Conservation (phyloP, 2,329 filamentous ascomycete species). For the Aureobasidium sp. region DNA sequence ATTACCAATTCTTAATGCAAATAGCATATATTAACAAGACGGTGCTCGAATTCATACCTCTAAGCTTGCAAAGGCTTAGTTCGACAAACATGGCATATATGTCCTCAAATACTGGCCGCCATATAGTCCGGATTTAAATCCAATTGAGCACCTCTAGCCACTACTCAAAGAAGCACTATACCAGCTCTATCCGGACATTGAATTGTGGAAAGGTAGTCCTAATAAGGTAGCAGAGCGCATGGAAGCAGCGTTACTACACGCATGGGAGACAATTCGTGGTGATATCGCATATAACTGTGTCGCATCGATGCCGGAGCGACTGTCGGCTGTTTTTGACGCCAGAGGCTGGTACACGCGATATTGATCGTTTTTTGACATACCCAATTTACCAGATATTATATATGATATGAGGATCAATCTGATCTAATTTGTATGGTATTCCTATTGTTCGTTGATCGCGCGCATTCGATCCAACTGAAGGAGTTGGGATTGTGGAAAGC, state of each 20-base stretch:
- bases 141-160: constrained; percentile 3
- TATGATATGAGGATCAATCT: background rate
- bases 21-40: background rate
- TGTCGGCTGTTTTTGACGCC: background rate
- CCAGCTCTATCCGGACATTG: background rate
- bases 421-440: background rate
- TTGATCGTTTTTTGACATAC: background rate
- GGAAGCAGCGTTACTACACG: background rate
- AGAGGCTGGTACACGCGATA: background rate
- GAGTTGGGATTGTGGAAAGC: background rate
- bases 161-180: constrained; percentile 3
- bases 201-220: background rate
- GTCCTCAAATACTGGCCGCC: background rate
- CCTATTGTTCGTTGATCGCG: background rate
- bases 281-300: background rate
- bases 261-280: background rate
- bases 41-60: background rate
- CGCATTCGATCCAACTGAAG: background rate
- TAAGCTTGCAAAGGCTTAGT: background rate
- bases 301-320: background rate
- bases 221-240: background rate
- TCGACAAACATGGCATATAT: background rate
- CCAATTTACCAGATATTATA: background rate
- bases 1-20: background rate
- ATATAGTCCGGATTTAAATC: background rate